Evolutionary conservation across 164 flowering plant species (phyloP).

Genomic region (Piper betle): DNA sequence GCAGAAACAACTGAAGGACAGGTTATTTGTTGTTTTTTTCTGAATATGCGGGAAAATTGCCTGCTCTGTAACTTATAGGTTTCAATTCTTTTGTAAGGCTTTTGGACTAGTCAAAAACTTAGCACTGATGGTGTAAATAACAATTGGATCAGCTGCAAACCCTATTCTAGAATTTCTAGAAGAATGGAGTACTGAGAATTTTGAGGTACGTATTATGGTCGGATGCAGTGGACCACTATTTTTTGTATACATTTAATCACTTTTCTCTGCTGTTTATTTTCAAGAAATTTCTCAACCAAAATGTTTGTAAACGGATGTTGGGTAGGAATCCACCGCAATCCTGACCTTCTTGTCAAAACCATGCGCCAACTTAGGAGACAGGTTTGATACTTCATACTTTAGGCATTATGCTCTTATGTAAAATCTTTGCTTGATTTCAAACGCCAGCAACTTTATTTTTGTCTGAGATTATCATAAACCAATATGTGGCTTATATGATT

Average conservation of each 20-base stretch:
- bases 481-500: not conserved
- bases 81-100: slow-evolving; percentile 25
- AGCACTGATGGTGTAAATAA: slow-evolving; percentile 95
- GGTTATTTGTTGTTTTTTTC: slow-evolving; percentile 17
- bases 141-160: slow-evolving; percentile 94
- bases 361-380: slow-evolving; percentile 68
- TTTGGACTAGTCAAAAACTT: slow-evolving; percentile 96
- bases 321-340: slow-evolving; percentile 96
- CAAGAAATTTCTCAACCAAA: slow-evolving; percentile 96
- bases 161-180: slow-evolving; percentile 90
- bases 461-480: too few relatives aligned
- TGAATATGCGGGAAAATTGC: not conserved
- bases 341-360: slow-evolving; percentile 82
- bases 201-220: slow-evolving; percentile 39
- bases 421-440: not conserved
- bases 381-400: slow-evolving; percentile 18
- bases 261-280: not conserved
- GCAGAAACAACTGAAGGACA: slow-evolving; percentile 99
- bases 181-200: slow-evolving; percentile 94
- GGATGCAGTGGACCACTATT: not conserved
- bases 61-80: not conserved
- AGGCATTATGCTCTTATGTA: too few relatives aligned
- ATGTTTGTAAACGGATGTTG: slow-evolving; percentile 97
- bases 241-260: not conserved
- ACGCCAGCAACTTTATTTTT: not conserved